These are phyloP conservation scores for Barnettozyma hawaiiensis DNA, from an alignment of 1,139 yeast species.

Conservation along the genomic window DNA sequence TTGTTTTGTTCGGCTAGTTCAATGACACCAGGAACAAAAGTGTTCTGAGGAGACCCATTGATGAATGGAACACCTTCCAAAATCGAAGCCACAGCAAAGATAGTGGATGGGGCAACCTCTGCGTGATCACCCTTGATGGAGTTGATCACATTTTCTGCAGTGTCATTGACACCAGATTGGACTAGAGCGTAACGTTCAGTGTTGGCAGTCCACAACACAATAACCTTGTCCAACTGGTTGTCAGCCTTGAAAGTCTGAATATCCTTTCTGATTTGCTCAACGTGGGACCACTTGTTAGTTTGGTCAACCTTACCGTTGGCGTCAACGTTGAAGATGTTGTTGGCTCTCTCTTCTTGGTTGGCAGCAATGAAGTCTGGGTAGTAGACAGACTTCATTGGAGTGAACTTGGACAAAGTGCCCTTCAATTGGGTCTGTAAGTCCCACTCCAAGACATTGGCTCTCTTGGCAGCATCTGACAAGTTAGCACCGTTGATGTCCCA, in stretches of 20 bases:
- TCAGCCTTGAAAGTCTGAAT: constrained; percentile 70
- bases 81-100: constrained; percentile 90
- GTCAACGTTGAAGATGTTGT: constrained; percentile 67
- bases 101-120: constrained; percentile 86
- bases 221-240: constrained; percentile 76
- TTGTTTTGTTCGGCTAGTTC: constrained; percentile 78
- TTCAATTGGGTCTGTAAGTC: constrained; percentile 76
- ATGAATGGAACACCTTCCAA: constrained; percentile 85
- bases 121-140: constrained; percentile 73
- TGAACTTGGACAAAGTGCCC: constrained; percentile 55
- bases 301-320: constrained; percentile 47
- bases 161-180: constrained; percentile 77
- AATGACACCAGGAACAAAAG: constrained; percentile 92
- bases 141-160: constrained; percentile 70
- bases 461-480: constrained; percentile 72
- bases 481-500: constrained; percentile 85
- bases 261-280: constrained; percentile 79
- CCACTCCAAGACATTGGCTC: constrained; percentile 83
- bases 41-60: constrained; percentile 96
- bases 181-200: constrained; percentile 90
- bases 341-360: constrained; percentile 88
- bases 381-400: constrained; percentile 80
- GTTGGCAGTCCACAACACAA: constrained; percentile 95
- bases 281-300: constrained; percentile 81
- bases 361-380: constrained; percentile 97